A percentile compares a stretch with the other conserved stretches of the same genome.
phyloP scores from a whole-genome alignment of 2,329 filamentous ascomycete species.

The Colletotrichum echinochloae region DNA sequence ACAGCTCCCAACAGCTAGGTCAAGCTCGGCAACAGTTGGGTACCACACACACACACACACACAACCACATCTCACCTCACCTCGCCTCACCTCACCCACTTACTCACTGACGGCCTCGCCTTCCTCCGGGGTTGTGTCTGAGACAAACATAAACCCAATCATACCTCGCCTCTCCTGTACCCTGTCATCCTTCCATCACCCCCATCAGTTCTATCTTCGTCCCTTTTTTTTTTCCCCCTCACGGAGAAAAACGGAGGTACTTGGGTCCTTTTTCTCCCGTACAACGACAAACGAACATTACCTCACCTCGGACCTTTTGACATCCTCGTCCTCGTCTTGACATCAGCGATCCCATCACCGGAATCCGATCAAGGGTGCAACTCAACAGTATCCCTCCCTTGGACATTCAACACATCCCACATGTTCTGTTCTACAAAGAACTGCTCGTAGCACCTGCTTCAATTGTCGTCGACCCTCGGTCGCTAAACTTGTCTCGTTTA shows the following conservation, averaged over 20 bases:
- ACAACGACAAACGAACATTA: slow-evolving; percentile 2
- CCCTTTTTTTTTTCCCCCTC: not conserved
- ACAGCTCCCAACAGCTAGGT: not conserved
- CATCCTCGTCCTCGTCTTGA: slow-evolving; percentile 13
- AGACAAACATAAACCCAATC: slow-evolving; percentile 36
- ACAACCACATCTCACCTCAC: not conserved
- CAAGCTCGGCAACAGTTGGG: not conserved
- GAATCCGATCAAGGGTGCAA: slow-evolving; percentile 14
- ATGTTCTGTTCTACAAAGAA: slow-evolving; percentile 27
- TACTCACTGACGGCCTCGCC: not conserved
- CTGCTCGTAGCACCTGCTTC: slow-evolving; percentile 21
- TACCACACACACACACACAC: no score
- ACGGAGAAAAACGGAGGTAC: not conserved
- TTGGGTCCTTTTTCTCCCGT: not conserved
- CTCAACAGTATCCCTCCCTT: slow-evolving; percentile 2
- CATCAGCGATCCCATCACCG: slow-evolving; percentile 25
- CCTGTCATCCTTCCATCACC: not conserved
- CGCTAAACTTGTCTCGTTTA: not conserved
- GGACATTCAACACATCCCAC: slow-evolving; percentile 9
- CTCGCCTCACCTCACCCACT: not conserved
- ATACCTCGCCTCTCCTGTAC: not conserved
- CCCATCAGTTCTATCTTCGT: not conserved
- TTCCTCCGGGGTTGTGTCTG: slow-evolving; percentile 16
- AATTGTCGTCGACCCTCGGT: not conserved
- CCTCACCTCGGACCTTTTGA: not conserved